phyloP scores from a whole-genome alignment of 2,329 filamentous ascomycete genomes.

The Verticillium albo-atrum region DNA sequence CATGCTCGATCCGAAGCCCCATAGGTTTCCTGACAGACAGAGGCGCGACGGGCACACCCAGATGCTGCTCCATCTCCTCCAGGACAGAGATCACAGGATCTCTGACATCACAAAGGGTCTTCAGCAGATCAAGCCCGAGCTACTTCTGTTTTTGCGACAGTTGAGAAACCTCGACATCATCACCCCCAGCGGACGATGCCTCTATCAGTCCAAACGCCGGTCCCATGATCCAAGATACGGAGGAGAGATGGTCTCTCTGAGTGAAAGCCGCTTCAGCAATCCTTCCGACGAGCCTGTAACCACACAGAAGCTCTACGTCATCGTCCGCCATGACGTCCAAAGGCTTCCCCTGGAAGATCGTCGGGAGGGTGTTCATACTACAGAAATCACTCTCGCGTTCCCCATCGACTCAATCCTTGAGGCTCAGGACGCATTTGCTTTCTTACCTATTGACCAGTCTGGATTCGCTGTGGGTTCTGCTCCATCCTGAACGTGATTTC shows the following conservation, averaged over 20 bases:
- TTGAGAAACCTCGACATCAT: constrained; percentile 9
- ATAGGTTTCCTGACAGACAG: not conserved
- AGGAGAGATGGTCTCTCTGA: not conserved
- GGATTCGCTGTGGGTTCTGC: constrained; percentile 7
- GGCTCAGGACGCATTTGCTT: constrained; percentile 13
- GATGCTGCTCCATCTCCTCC: not conserved
- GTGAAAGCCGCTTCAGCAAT: not conserved
- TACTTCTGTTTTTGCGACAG: constrained; percentile 22
- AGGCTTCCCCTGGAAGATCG: constrained; percentile 4
- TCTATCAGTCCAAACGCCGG: not conserved
- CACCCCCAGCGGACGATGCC: not conserved
- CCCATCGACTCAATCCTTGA: constrained; percentile 7
- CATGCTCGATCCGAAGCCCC: constrained; percentile 24
- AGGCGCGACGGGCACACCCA: not conserved
- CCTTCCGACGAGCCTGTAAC: constrained; percentile 4
- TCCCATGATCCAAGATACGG: not conserved
- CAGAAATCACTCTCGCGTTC: constrained; percentile 15
- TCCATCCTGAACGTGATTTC: not conserved
- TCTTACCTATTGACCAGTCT: constrained; percentile 14
- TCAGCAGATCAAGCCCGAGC: constrained; percentile 14
- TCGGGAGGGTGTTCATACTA: not conserved
- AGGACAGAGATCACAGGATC: constrained; percentile 4
- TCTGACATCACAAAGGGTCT: constrained; percentile 7
- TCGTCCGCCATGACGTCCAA: not conserved
- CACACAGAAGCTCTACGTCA: not conserved